Conservation (phyloP, 306 rosid species). For the Pyrus bretschneideri region DNA sequence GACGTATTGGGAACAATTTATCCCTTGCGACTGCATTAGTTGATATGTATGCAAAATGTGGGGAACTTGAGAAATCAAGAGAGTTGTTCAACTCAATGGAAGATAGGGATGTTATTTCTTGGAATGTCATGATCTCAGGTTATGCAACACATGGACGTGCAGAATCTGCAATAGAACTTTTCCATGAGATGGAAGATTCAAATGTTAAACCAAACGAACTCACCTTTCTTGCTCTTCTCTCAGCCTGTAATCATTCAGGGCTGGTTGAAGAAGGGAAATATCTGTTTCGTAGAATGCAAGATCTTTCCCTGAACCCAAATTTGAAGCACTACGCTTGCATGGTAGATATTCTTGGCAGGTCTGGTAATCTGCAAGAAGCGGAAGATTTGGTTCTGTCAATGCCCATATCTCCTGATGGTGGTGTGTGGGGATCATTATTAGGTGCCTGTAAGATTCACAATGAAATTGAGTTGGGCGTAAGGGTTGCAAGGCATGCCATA, state of each 20-base stretch:
- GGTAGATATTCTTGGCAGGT: slow-evolving; percentile 77
- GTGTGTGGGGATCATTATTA: slow-evolving; percentile 71
- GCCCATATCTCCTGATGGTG: slow-evolving; percentile 69
- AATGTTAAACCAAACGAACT: slow-evolving; percentile 52
- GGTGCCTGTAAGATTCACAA: slow-evolving; percentile 64
- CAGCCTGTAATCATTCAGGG: slow-evolving; percentile 68
- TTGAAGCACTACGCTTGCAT: slow-evolving; percentile 80
- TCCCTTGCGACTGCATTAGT: slow-evolving; percentile 60
- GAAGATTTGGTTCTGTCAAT: slow-evolving; percentile 60
- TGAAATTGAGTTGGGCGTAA: slow-evolving; percentile 53
- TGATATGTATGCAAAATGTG: slow-evolving; percentile 84
- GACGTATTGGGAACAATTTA: slow-evolving; percentile 39
- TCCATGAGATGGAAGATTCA: slow-evolving; percentile 52
- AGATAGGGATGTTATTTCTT: slow-evolving; percentile 57
- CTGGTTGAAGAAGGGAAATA: slow-evolving; percentile 58
- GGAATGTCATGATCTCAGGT: slow-evolving; percentile 75
- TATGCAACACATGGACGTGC: slow-evolving; percentile 66
- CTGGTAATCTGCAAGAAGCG: slow-evolving; percentile 66
- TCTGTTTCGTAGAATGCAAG: slow-evolving; percentile 47
- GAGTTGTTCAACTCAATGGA: slow-evolving; percentile 44
- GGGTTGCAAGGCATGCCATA: slow-evolving; percentile 54
- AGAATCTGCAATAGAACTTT: slow-evolving; percentile 49
- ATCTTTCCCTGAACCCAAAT: slow-evolving; percentile 40
- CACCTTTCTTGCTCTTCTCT: slow-evolving; percentile 70
- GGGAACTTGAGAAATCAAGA: slow-evolving; percentile 55